Conservation (phyloP, 805 yeast species). For the Candida endomychidarum region DNA sequence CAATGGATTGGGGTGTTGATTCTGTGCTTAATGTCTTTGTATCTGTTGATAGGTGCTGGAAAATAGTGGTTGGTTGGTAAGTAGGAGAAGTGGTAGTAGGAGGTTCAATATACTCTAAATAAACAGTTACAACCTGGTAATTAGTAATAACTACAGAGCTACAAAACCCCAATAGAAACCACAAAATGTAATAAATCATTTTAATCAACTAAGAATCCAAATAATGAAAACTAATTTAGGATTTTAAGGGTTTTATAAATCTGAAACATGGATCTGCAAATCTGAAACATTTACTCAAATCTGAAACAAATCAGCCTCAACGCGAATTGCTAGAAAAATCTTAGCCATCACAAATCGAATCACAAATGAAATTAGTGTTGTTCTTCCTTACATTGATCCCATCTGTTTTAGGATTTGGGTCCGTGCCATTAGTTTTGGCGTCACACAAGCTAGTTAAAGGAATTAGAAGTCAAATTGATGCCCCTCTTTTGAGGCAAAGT, state of each 20-base stretch:
- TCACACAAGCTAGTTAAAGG: conserved; percentile 40
- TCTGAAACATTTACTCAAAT: conserved; percentile 6
- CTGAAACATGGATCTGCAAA: neutral
- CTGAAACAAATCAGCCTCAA: conserved; percentile 8
- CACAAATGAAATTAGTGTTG: neutral
- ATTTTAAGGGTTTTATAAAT: too few relatives aligned
- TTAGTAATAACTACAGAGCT: conserved; percentile 3
- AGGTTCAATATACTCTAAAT: conserved; percentile 4
- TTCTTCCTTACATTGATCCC: neutral
- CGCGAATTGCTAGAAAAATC: conserved; percentile 1
- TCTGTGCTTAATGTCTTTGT: too few relatives aligned
- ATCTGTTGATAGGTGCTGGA: neutral
- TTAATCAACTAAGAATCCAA: too few relatives aligned
- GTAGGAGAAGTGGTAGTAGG: neutral
- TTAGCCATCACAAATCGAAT: too few relatives aligned
- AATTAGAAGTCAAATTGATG: conserved; percentile 14
- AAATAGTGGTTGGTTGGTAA: too few relatives aligned
- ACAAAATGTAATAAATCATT: too few relatives aligned
- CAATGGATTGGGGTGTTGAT: neutral
- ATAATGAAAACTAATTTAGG: too few relatives aligned
- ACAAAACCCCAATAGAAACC: too few relatives aligned
- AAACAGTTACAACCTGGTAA: conserved; percentile 6
- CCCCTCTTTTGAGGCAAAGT: conserved; percentile 23
- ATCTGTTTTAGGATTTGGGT: conserved; percentile 8
- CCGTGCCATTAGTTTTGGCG: conserved; percentile 38